Percentiles rank a stretch among this genome's conserved stretches.
phyloP scores from a whole-genome alignment of 257 asterid genomes.

The Craterostigma plantagineum region DNA sequence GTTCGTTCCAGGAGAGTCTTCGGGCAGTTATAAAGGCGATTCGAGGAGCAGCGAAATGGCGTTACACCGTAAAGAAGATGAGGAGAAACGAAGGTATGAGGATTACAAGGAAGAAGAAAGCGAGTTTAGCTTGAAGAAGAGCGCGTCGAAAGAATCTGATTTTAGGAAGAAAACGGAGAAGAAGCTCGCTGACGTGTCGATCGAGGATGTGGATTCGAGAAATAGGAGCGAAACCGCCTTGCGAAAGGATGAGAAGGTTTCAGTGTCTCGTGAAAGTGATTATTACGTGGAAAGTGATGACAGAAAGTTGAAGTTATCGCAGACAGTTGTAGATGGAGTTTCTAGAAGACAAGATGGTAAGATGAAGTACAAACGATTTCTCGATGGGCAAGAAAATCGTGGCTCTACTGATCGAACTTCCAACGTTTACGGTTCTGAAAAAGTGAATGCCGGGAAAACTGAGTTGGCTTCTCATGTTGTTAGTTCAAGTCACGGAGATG shows the following conservation, averaged over 20 bases:
- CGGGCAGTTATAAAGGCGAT: conserved; percentile 11
- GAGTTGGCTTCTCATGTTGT: conserved; percentile 19
- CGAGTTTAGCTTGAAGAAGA: conserved; percentile 20
- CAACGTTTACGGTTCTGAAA: conserved; percentile 22
- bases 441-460: conserved; percentile 15
- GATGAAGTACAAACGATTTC: conserved; percentile 38
- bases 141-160: conserved; percentile 17
- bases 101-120: conserved; percentile 14
- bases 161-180: conserved; percentile 83
- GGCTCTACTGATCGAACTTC: conserved; percentile 14
- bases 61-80: conserved; percentile 13
- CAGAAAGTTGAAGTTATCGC: conserved; percentile 18
- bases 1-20: conserved; percentile 14
- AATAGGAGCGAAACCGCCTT: conserved; percentile 16
- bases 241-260: conserved; percentile 17
- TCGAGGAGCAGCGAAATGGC: conserved; percentile 21
- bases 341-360: conserved; percentile 23
- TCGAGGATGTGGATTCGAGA: conserved; percentile 25
- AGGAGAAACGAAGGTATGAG: conserved; percentile 16
- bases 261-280: conserved; percentile 17
- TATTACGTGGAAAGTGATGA: conserved; percentile 21
- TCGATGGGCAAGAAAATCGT: conserved; percentile 17
- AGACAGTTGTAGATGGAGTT: conserved; percentile 19
- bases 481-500: conserved; percentile 21
- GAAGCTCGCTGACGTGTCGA: conserved; percentile 46